Base-by-base conservation (phyloP, 257 asterid genomes). In the Capsicum pubescens region DNA sequence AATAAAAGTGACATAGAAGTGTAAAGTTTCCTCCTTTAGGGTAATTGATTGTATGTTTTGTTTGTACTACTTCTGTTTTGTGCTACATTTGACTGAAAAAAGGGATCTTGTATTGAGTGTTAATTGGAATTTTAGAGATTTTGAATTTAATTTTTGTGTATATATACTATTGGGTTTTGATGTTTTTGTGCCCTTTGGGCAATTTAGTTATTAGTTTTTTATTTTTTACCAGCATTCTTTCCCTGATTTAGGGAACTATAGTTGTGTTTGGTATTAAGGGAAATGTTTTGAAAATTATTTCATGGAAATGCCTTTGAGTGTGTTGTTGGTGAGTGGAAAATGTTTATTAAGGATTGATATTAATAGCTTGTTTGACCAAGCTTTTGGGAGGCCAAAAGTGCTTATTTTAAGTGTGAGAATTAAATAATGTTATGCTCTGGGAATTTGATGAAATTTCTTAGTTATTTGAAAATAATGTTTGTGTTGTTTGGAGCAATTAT, bases 381-480 rank as follows among this genome's bases (percentile, higher is more conserved):
- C 32, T 26, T 26, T 26, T 26, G 32, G 32, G 32, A 26, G 32
- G 32, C 32, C 32, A 26, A 26, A 26, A 1, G 32, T 26, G 32
- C 32, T 26, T 26, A 26, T 26, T 26, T 9, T 21, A 74, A 52
- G 6, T 11, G 60, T 7, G 17, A 72, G 3, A 6, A 72, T 19
- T 19, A 21, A 21, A 12, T 48, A 21, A 76, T 76, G 63, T 14
- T 48, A 48, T 76, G 13, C 42, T 50, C 14, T 26, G 14, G 60
- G 58, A 74, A 26, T 76, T 76, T 26, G 26, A 52, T 26, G 63
- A 21, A 13, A 76, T 76, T 52, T 74, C 81, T 76, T 6, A 74
- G n/a, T 19, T 74, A 21, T 6, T 19, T 64, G 11, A 17, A 74
- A 21, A 74, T 21, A 74, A 19, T 50, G 60, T 12, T 35, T 1